phyloP scores from a whole-genome alignment of 2,329 filamentous ascomycete species.

The Colletotrichum plurivorum region DNA sequence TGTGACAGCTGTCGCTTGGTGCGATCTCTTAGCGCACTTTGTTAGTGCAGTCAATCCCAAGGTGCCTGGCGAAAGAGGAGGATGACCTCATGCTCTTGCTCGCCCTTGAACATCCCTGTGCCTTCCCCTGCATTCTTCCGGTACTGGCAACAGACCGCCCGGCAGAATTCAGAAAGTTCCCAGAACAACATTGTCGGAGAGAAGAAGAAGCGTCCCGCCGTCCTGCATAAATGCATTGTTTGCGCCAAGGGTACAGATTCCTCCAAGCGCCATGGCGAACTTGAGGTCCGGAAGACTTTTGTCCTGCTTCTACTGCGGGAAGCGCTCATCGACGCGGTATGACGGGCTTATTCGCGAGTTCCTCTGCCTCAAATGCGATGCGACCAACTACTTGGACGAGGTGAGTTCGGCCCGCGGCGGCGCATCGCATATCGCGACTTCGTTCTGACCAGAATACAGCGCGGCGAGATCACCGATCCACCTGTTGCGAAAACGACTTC shows the following conservation, averaged over 20 bases:
- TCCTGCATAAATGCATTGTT: slow-evolving; percentile 41
- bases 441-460: slow-evolving; percentile 60
- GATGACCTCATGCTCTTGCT: slow-evolving; percentile 37
- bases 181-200: slow-evolving; percentile 27
- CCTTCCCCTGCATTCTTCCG: slow-evolving; percentile 25
- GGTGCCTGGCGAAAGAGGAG: slow-evolving; percentile 15
- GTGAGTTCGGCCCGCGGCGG: slow-evolving; percentile 61
- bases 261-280: slow-evolving; percentile 55
- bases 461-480: slow-evolving; percentile 91
- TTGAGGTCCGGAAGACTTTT: slow-evolving; percentile 61
- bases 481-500: slow-evolving; percentile 72
- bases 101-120: slow-evolving; percentile 20
- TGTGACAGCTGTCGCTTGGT: background rate
- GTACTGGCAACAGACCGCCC: slow-evolving; percentile 47
- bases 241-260: slow-evolving; percentile 17
- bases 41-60: slow-evolving; percentile 12
- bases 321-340: slow-evolving; percentile 72
- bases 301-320: slow-evolving; percentile 88
- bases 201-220: slow-evolving; percentile 12
- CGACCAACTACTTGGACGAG: slow-evolving; percentile 90
- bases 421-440: background rate
- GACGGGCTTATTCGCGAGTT: slow-evolving; percentile 75
- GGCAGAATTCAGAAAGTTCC: slow-evolving; percentile 51
- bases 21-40: slow-evolving; percentile 1
- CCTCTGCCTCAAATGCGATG: slow-evolving; percentile 83